phyloP scores from a whole-genome alignment of 2,329 filamentous ascomycete species.

The Aaosphaeria arxii region DNA sequence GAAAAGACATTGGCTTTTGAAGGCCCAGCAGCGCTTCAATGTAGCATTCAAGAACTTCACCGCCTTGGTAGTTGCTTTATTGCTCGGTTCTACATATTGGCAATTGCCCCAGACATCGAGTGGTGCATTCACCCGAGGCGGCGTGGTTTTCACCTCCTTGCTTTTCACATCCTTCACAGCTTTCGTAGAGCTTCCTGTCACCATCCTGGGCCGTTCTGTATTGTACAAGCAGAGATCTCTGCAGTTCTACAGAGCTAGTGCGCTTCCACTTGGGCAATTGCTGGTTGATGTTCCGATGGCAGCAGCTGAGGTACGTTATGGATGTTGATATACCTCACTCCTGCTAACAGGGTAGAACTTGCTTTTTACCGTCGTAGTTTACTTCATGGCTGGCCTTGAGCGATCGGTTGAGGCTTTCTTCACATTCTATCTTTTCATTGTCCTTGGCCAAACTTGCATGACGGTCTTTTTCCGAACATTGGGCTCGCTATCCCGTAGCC shows the following conservation, averaged over 20 bases:
- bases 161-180: constrained; percentile 87
- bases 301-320: too few species aligned
- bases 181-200: constrained; percentile 71
- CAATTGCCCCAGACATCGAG: constrained; percentile 61
- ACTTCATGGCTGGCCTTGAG: constrained; percentile 50
- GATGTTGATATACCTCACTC: constrained; percentile 26
- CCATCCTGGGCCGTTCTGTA: constrained; percentile 73
- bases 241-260: constrained; percentile 66
- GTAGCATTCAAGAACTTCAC: constrained; percentile 70
- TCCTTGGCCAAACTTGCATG: constrained; percentile 43
- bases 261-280: constrained; percentile 77
- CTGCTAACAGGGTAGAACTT: constrained; percentile 69
- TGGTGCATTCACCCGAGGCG: constrained; percentile 77
- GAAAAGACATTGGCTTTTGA: constrained; percentile 80
- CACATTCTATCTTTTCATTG: constrained; percentile 46
- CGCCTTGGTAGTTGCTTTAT: constrained; percentile 70
- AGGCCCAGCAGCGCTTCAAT: constrained; percentile 82
- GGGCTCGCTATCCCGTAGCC: constrained; percentile 70
- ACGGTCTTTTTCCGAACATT: constrained; percentile 46
- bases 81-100: constrained; percentile 77
- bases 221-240: constrained; percentile 83
- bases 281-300: constrained; percentile 73
- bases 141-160: constrained; percentile 75
- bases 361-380: constrained; percentile 46
- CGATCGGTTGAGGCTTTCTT: constrained; percentile 48